A percentile compares a stretch with the other conserved stretches of the same genome.
These are phyloP conservation scores for Syzygium aqueum DNA, from an alignment of 345 rosid genomes.

Conservation along the genomic window DNA sequence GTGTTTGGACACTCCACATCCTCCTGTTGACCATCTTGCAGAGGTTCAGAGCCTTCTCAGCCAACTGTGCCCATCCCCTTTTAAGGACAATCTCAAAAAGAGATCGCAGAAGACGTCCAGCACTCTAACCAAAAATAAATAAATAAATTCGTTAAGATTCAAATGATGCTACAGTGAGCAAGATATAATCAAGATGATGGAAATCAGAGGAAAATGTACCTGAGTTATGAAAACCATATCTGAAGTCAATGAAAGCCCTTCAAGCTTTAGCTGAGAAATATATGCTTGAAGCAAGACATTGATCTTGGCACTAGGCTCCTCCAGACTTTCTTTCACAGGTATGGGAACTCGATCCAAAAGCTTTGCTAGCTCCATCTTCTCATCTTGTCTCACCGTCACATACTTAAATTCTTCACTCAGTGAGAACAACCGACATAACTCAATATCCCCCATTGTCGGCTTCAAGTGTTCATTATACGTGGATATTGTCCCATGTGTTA, in stretches of 20 bases:
- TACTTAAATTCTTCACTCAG: constrained; percentile 92
- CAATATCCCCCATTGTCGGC: constrained; percentile 96
- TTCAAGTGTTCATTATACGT: constrained; percentile 90
- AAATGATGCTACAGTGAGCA: background rate
- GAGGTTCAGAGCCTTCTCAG: constrained; percentile 87
- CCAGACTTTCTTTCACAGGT: constrained; percentile 90
- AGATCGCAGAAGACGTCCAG: constrained; percentile 91
- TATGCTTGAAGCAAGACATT: constrained; percentile 93
- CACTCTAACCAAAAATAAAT: constrained; percentile 40
- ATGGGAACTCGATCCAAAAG: constrained; percentile 90
- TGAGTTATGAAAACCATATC: constrained; percentile 96
- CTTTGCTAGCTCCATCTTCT: constrained; percentile 97
- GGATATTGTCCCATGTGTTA: constrained; percentile 86
- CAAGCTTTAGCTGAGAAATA: constrained; percentile 92
- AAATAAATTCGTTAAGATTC: background rate
- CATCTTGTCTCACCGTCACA: constrained; percentile 93
- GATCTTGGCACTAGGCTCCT: constrained; percentile 95
- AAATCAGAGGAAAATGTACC: constrained; percentile 32
- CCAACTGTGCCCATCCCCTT: constrained; percentile 91
- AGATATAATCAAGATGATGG: background rate
- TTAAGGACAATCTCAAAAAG: constrained; percentile 89
- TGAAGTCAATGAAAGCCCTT: constrained; percentile 88
- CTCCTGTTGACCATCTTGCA: constrained; percentile 91
- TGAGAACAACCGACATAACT: constrained; percentile 77
- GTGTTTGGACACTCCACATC: constrained; percentile 98